Base-by-base conservation (phyloP, 306 rosid genomes). In the Delonix regia region DNA sequence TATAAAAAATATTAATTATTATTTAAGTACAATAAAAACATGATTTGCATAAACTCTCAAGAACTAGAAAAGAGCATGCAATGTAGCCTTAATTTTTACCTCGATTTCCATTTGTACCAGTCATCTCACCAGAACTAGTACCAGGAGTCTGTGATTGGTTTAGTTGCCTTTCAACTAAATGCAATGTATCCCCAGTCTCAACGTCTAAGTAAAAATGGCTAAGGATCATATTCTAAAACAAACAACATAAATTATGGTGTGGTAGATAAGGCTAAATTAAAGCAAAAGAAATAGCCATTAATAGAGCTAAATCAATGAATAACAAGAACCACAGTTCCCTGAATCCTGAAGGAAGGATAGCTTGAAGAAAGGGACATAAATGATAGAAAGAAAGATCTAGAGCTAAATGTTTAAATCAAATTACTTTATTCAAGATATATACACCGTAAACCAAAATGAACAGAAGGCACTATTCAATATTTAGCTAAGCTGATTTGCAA, bases 161-260 rank as follows among this genome's bases (percentile, higher is more conserved):
- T 67, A 90, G 94, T 83, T 91, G 98, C 80, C 99, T 90, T 83
- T 86, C 94, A 72, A 96, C 99, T 75, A 96, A 90, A 90, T 96
- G 99, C 87, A 96, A 82, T 28, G 99, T 93, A 83, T 96, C 90
- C 71, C 98, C 99, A 89, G 89, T 93, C 78, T 93, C 99, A 83
- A 96, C 86, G 77, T 93, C 99, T 96, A 80, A 36, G 71, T 1
- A 66, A 66, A 41, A 83, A 34, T 21, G 63, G 90, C 88, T 85
- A 93, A 90, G 96, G 96, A 76, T 49, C 75, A 44, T 21, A 41
- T 33, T 63, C 69, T 60, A 70, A 76, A 64, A 71, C 22, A 39
- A 82, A 82, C 49, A 47, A 71, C 9, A 64, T 66, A 22, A 33
- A 19, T 5, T 25, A 10, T n/a, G 51, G 51, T 66, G 27, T 21